Evolutionary conservation across 2,329 filamentous ascomycete genomes (phyloP).

Genomic region (Thermochaetoides dissita): DNA sequence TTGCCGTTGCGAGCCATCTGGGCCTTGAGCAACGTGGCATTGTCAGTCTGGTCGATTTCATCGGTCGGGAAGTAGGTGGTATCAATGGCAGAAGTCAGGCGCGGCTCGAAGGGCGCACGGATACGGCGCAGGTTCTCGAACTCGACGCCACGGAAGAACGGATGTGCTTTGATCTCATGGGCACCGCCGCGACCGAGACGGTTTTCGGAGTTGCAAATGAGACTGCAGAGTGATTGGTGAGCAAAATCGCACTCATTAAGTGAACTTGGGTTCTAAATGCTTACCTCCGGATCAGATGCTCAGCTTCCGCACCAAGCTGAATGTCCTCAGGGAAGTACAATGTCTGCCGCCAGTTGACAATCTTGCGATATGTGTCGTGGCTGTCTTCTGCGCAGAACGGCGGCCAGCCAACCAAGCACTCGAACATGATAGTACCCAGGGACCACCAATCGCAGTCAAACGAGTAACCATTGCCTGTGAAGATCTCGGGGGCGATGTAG

Average conservation of each 20-base stretch:
- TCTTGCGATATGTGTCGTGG: constrained; percentile 97
- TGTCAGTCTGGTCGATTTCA: constrained; percentile 94
- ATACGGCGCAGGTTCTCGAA: constrained; percentile 89
- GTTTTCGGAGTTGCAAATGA: constrained; percentile 88
- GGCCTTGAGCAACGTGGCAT: constrained; percentile 71
- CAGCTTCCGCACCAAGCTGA: constrained; percentile 72
- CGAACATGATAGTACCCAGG: constrained; percentile 97
- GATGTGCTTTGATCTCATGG: constrained; percentile 81
- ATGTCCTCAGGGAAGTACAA: constrained; percentile 96
- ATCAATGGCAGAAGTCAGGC: constrained; percentile 82
- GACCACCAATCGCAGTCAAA: constrained; percentile 99
- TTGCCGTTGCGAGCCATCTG: constrained; percentile 53
- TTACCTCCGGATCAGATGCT: constrained; percentile 83
- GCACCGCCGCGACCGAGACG: constrained; percentile 78
- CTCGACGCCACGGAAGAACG: constrained; percentile 93
- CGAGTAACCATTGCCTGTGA: constrained; percentile 89
- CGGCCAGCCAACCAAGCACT: constrained; percentile 96
- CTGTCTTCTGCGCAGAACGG: constrained; percentile 97
- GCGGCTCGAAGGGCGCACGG: constrained; percentile 89
- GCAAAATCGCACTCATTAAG: background rate
- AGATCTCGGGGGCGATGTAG: constrained; percentile 97
- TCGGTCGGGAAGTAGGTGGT: constrained; percentile 98
- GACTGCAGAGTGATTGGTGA: constrained; percentile 32
- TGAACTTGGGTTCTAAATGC: constrained; percentile 13
- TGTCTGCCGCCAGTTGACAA: constrained; percentile 93